Conservation (phyloP, 345 rosid genomes). For the Nephelium lappaceum region DNA sequence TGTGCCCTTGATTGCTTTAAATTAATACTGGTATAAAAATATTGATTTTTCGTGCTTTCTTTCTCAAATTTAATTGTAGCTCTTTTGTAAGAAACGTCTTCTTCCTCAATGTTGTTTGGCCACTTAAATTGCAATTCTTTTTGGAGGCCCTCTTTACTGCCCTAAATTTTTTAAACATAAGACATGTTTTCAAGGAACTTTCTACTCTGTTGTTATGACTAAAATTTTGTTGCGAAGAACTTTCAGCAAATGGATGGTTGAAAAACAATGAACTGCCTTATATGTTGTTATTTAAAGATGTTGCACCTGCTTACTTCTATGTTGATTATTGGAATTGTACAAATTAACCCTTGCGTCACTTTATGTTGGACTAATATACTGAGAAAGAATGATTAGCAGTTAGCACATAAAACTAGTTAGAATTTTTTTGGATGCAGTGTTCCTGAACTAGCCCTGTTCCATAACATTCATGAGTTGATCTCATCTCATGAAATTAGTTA, state of each 20-base stretch:
- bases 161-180: neutral
- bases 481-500: neutral
- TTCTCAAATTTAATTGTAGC: neutral
- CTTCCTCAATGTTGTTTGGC: neutral
- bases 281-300: neutral
- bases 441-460: neutral
- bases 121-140: neutral
- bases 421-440: neutral
- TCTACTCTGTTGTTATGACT: neutral
- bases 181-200: neutral
- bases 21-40: neutral
- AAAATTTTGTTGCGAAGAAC: neutral
- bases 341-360: neutral
- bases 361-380: neutral
- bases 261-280: neutral
- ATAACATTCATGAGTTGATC: neutral
- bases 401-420: neutral
- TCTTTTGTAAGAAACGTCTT: neutral
- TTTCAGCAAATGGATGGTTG: neutral
- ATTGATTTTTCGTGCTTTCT: neutral
- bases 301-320: neutral
- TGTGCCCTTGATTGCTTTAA: constrained; percentile 11
- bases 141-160: neutral
- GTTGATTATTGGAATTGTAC: neutral
- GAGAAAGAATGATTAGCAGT: neutral